These are phyloP conservation scores for Aspergillus carlsbadensis DNA, from an alignment of 495 filamentous ascomycete genomes.

Conservation along the genomic window DNA sequence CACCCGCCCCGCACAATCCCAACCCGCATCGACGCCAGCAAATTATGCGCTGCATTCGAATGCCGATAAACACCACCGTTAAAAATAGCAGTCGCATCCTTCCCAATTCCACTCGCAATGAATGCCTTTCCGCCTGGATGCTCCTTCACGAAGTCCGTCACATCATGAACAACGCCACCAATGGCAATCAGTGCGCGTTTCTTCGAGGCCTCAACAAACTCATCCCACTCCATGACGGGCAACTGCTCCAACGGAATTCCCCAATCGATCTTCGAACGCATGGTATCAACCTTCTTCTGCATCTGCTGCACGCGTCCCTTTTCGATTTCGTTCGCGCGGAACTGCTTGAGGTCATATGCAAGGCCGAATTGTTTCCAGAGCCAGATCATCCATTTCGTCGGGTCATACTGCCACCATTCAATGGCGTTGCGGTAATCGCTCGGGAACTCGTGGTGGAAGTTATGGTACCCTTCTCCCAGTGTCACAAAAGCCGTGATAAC, in stretches of 20 bases:
- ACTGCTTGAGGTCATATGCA: slow-evolving; percentile 85
- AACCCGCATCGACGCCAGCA: slow-evolving; percentile 84
- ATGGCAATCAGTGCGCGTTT: slow-evolving; percentile 74
- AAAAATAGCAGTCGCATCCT: slow-evolving; percentile 92
- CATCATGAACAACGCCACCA: slow-evolving; percentile 86
- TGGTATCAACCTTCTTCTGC: slow-evolving; percentile 92
- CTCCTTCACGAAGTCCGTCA: slow-evolving; percentile 78
- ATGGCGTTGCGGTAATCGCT: slow-evolving; percentile 94
- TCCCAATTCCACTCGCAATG: slow-evolving; percentile 78
- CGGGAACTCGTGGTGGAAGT: slow-evolving; percentile 96
- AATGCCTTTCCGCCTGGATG: slow-evolving; percentile 87
- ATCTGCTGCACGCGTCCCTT: slow-evolving; percentile 87
- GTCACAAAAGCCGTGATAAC: slow-evolving; percentile 84
- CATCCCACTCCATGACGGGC: slow-evolving; percentile 86
- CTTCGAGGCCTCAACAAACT: slow-evolving; percentile 55
- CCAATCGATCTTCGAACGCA: slow-evolving; percentile 80
- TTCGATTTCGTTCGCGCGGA: slow-evolving; percentile 88
- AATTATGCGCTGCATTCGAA: slow-evolving; percentile 88
- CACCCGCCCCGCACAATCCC: slow-evolving; percentile 59
- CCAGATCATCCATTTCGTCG: slow-evolving; percentile 94
- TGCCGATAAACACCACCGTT: slow-evolving; percentile 92
- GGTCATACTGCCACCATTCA: slow-evolving; percentile 90
- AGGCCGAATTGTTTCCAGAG: slow-evolving; percentile 80
- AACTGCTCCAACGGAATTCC: slow-evolving; percentile 80
- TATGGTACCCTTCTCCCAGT: slow-evolving; percentile 91